phyloP scores from a whole-genome alignment of 345 rosid genomes.

The Brassica nigra region DNA sequence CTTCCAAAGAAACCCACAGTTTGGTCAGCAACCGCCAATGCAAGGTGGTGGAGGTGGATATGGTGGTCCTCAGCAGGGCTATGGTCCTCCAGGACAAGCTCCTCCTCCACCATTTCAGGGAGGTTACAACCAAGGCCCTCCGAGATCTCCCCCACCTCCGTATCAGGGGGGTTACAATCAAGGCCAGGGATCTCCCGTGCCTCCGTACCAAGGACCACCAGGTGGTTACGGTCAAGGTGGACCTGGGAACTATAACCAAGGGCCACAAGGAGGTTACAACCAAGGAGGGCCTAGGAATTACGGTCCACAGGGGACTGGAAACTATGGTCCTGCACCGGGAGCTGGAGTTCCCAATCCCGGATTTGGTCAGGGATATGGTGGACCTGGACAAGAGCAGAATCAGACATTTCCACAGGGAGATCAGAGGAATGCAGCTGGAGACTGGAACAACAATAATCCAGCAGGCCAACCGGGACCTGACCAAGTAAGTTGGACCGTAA shows the following conservation, averaged over 20 bases:
- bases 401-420: conserved; percentile 48
- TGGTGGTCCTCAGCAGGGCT: conserved; percentile 53
- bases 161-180: conserved; percentile 42
- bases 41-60: conserved; percentile 54
- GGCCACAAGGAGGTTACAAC: conserved; percentile 48
- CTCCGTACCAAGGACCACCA: conserved; percentile 45
- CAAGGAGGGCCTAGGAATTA: conserved; percentile 49
- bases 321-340: conserved; percentile 37
- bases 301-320: conserved; percentile 43
- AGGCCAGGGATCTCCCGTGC: conserved; percentile 45
- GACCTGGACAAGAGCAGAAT: conserved; percentile 38
- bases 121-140: conserved; percentile 42
- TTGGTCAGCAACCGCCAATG: conserved; percentile 45
- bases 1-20: conserved; percentile 49
- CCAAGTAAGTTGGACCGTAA: conserved; percentile 42
- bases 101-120: conserved; percentile 45
- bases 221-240: conserved; percentile 45
- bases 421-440: conserved; percentile 43
- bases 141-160: conserved; percentile 37
- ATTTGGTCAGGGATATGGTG: conserved; percentile 47
- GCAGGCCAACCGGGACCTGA: conserved; percentile 46
- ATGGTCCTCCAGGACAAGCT: conserved; percentile 43
- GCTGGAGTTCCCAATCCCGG: conserved; percentile 37
- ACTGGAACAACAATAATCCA: conserved; percentile 44
- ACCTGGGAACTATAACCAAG: conserved; percentile 46